phyloP scores from a whole-genome alignment of 441 rosid genomes.

The Arabidopsis lyrata region DNA sequence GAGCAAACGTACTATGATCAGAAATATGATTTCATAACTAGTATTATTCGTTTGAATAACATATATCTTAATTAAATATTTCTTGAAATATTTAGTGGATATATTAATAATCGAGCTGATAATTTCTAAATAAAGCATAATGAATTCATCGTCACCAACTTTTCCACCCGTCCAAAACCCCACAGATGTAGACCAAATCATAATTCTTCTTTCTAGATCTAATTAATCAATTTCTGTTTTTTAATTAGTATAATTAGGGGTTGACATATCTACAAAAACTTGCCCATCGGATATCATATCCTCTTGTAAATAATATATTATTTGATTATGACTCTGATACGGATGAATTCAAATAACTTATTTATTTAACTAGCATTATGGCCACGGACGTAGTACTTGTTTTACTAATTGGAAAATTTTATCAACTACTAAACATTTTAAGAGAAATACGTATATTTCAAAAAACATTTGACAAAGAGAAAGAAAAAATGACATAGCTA shows the following conservation, averaged over 20 bases:
- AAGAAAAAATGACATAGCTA: too few species aligned
- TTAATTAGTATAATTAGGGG: conserved; percentile 36
- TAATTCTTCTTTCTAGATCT: conserved; percentile 34
- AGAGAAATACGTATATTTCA: too few species aligned
- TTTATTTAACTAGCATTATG: too few species aligned
- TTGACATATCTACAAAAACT: conserved; percentile 39
- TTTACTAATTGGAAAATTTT: too few species aligned
- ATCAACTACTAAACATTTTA: too few species aligned
- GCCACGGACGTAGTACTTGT: too few species aligned
- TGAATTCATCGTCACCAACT: conserved; percentile 48
- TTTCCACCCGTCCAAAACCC: conserved; percentile 43
- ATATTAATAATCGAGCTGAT: conserved; percentile 33
- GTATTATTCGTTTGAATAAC: not conserved
- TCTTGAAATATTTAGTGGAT: conserved; percentile 7
- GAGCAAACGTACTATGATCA: conserved; percentile 4
- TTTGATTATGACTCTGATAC: conserved; percentile 27
- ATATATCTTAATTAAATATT: not conserved
- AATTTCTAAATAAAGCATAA: conserved; percentile 24
- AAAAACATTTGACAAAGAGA: too few species aligned
- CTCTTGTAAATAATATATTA: conserved; percentile 13
- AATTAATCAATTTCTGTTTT: conserved; percentile 34
- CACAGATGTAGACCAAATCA: conserved; percentile 46
- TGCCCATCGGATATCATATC: not conserved
- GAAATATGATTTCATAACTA: conserved; percentile 15
- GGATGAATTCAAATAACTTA: conserved; percentile 1